Conservation (phyloP, 2,329 filamentous ascomycete genomes). For the Alternaria angustiovoidea region DNA sequence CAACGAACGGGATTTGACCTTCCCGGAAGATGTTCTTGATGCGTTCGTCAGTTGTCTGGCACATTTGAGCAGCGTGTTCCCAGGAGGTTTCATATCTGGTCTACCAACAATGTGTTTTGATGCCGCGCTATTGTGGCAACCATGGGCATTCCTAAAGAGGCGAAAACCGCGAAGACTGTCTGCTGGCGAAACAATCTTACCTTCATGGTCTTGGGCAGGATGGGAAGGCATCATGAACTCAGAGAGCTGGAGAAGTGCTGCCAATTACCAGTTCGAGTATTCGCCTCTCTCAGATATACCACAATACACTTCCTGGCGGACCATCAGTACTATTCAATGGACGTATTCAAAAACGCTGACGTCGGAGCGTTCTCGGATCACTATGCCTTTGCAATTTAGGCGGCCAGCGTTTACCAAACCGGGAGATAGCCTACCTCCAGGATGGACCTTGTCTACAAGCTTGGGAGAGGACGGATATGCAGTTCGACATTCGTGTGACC, state of each 20-base stretch:
- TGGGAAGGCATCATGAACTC: slow-evolving; percentile 21
- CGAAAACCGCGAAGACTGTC: slow-evolving; percentile 3
- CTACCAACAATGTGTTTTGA: slow-evolving; percentile 32
- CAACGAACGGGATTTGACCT: slow-evolving; percentile 20
- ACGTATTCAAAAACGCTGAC: background rate
- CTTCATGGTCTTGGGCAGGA: slow-evolving; percentile 25
- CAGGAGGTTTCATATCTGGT: slow-evolving; percentile 26
- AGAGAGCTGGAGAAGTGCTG: slow-evolving; percentile 26
- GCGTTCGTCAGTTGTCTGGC: slow-evolving; percentile 27
- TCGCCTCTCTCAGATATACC: background rate
- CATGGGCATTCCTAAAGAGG: slow-evolving; percentile 14
- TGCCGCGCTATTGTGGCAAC: slow-evolving; percentile 29
- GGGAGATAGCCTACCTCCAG: slow-evolving; percentile 22
- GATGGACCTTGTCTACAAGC: slow-evolving; percentile 7
- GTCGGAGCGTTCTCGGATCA: background rate
- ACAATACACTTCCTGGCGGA: background rate
- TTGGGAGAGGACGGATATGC: background rate
- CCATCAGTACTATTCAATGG: background rate
- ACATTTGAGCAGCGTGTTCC: slow-evolving; percentile 17
- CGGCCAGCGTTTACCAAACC: background rate
- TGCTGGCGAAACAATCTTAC: slow-evolving; percentile 1
- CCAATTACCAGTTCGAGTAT: slow-evolving; percentile 18
- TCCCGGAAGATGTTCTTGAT: slow-evolving; percentile 27
- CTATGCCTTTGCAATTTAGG: background rate
- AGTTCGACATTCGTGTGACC: slow-evolving; percentile 13